A percentile compares a stretch with the other conserved stretches of the same genome.
These are phyloP conservation scores for Rheum nobile DNA, from an alignment of 148 eudicot species.

Conservation along the genomic window DNA sequence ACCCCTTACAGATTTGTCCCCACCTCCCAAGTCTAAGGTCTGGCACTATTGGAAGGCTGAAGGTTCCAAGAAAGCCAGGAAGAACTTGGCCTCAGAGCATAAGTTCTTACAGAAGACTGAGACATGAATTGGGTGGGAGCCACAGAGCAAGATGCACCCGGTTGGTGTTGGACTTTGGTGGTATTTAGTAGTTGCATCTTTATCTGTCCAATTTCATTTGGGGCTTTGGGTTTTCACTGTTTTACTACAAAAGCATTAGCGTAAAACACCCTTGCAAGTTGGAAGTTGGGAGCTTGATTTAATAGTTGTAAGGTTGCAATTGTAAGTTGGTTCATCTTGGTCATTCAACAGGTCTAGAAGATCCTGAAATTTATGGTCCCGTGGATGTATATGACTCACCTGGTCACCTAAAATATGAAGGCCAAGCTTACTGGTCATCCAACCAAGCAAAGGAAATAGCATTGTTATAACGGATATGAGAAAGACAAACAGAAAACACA, in stretches of 20 bases:
- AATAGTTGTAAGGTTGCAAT: neutral
- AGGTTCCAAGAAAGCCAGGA: slow-evolving; percentile 42
- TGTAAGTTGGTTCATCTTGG: neutral
- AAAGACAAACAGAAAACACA: too few species aligned
- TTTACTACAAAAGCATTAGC: neutral
- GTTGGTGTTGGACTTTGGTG: neutral
- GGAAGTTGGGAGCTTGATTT: neutral
- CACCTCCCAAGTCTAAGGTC: slow-evolving; percentile 65
- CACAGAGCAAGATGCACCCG: slow-evolving; percentile 16
- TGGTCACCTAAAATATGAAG: neutral
- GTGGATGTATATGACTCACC: neutral
- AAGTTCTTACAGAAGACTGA: slow-evolving; percentile 28
- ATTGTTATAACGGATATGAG: too few species aligned
- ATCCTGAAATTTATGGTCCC: neutral
- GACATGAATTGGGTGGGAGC: slow-evolving; percentile 19
- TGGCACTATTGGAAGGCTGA: slow-evolving; percentile 66
- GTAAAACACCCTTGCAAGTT: neutral
- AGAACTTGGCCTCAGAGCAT: slow-evolving; percentile 72
- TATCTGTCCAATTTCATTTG: neutral
- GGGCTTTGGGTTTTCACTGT: neutral
- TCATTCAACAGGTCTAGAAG: neutral
- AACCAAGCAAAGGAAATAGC: neutral
- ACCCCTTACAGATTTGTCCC: slow-evolving; percentile 48
- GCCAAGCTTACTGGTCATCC: neutral
- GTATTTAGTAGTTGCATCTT: neutral